Percentiles rank a stretch among this genome's conserved stretches.
Evolutionary conservation across 2,329 filamentous ascomycete genomes (phyloP).

Genomic region (Colletotrichum camelliae): DNA sequence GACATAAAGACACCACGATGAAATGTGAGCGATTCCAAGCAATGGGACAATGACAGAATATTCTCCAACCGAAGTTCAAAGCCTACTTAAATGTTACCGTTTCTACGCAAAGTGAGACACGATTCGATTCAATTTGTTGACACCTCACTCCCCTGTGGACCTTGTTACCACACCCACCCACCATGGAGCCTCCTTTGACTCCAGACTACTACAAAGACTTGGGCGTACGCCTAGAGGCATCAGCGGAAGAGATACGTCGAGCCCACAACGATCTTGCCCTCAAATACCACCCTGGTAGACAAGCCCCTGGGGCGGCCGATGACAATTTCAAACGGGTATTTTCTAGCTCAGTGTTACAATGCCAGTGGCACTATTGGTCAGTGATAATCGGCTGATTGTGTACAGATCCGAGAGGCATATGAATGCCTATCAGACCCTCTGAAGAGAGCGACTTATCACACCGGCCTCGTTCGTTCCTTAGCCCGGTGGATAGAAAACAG

Average conservation of each 20-base stretch:
- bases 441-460: background rate
- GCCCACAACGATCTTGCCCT: background rate
- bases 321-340: background rate
- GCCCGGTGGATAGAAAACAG: background rate
- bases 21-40: fast-evolving
- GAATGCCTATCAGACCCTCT: background rate
- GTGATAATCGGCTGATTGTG: background rate
- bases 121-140: fast-evolving
- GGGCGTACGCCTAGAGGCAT: background rate
- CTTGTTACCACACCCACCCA: background rate
- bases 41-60: too few relatives aligned
- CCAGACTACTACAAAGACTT: background rate
- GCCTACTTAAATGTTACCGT: background rate
- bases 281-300: background rate
- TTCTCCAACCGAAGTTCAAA: background rate
- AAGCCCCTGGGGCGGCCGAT: background rate
- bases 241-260: background rate
- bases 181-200: background rate
- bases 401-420: background rate
- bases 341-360: background rate
- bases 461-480: fast-evolving
- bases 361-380: too few relatives aligned
- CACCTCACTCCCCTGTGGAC: fast-evolving
- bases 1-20: background rate
- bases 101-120: background rate